Evolutionary conservation across 2,329 filamentous ascomycete species (phyloP).

Genomic region (Harringtonia aguacate): DNA sequence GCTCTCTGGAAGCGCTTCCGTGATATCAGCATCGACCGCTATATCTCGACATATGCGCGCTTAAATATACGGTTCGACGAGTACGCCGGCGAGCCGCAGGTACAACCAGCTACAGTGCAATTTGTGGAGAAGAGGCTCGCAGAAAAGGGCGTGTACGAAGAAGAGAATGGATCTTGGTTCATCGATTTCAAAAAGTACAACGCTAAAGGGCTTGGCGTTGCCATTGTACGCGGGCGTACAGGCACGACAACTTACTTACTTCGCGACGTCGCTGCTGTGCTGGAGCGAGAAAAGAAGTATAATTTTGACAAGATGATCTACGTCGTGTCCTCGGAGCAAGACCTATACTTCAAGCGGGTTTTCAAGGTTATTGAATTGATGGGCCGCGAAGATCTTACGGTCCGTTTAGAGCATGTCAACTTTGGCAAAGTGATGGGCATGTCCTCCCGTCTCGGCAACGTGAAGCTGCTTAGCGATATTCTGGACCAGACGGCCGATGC

Average conservation of each 20-base stretch:
- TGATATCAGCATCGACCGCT: conserved; percentile 47
- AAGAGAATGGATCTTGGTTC: conserved; percentile 54
- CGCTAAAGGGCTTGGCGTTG: conserved; percentile 53
- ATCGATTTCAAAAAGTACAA: conserved; percentile 58
- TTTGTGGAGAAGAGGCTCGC: conserved; percentile 47
- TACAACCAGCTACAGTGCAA: conserved; percentile 36
- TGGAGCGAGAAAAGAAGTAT: conserved; percentile 47
- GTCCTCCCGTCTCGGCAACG: conserved; percentile 32
- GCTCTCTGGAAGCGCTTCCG: conserved; percentile 48
- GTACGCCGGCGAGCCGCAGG: conserved; percentile 58
- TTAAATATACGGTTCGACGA: conserved; percentile 53
- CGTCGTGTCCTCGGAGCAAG: conserved; percentile 24
- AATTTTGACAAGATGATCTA: conserved; percentile 29
- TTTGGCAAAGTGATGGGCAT: conserved; percentile 38
- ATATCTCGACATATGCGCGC: conserved; percentile 46
- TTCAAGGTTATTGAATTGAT: conserved; percentile 24
- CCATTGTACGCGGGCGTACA: conserved; percentile 50
- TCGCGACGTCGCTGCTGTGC: conserved; percentile 55
- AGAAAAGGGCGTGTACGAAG: conserved; percentile 49
- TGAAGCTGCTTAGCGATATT: conserved; percentile 46
- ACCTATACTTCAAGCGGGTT: conserved; percentile 22
- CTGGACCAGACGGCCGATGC: conserved; percentile 48
- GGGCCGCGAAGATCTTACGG: conserved; percentile 18
- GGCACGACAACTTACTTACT: conserved; percentile 60
- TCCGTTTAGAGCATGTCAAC: conserved; percentile 12